Conservation (phyloP, 2,329 filamentous ascomycete genomes). For the Truncatella angustata region DNA sequence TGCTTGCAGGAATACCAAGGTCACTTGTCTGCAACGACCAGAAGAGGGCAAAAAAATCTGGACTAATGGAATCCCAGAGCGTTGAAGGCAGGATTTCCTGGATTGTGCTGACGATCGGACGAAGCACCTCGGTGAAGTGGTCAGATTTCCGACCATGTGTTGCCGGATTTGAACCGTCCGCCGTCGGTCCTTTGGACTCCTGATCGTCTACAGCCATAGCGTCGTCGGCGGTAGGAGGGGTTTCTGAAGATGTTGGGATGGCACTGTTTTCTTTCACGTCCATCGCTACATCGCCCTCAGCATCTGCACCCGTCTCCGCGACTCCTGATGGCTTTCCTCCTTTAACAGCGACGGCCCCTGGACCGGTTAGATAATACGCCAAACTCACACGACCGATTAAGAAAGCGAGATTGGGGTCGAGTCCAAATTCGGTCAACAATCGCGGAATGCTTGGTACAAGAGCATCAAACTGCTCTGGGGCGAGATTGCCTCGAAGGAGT, state of each 20-base stretch:
- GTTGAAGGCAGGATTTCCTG: conserved; percentile 58
- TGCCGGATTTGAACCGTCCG: conserved; percentile 21
- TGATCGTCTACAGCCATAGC: conserved; percentile 28
- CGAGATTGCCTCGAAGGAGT: conserved; percentile 76
- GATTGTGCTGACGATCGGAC: conserved; percentile 70
- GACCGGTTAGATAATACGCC: conserved; percentile 56
- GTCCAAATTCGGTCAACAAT: conserved; percentile 74
- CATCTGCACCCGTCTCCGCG: conserved; percentile 36
- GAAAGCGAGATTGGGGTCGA: conserved; percentile 81
- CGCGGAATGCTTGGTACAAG: conserved; percentile 72
- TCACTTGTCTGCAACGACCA: conserved; percentile 88
- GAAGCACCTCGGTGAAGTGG: conserved; percentile 67
- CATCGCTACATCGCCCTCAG: conserved; percentile 59
- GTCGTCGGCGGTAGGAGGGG: conserved; percentile 22
- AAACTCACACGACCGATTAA: conserved; percentile 77
- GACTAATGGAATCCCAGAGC: conserved; percentile 68
- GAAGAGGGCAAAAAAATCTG: conserved; percentile 85
- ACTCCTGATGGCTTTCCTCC: conserved; percentile 23
- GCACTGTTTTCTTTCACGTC: conserved; percentile 31
- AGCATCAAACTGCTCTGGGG: conserved; percentile 72
- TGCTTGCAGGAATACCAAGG: conserved; percentile 70
- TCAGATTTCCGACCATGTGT: conserved; percentile 38
- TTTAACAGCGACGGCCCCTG: conserved; percentile 32
- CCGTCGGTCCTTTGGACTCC: conserved; percentile 18
- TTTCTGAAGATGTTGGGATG: conserved; percentile 13